A percentile compares a stretch with the other conserved stretches of the same genome.
These are phyloP conservation scores for Exophiala lecanii-corni DNA, from an alignment of 2,329 filamentous ascomycete species.

Conservation along the genomic window DNA sequence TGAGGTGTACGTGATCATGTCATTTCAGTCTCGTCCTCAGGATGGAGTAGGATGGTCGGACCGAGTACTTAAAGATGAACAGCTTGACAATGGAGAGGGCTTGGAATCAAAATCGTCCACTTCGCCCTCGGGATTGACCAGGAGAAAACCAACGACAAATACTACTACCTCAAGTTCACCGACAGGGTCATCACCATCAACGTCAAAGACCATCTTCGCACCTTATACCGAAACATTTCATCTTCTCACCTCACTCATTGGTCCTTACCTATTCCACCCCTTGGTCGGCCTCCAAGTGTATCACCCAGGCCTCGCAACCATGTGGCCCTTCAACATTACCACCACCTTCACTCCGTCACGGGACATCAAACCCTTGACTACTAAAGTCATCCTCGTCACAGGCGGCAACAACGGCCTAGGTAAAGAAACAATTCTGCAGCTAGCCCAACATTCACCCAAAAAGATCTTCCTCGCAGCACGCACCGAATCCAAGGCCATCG, in stretches of 20 bases:
- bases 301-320: constrained; percentile 18
- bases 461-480: constrained; percentile 55
- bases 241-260: background rate
- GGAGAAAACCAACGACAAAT: too few relatives aligned
- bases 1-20: too few relatives aligned
- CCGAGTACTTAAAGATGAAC: too few relatives aligned
- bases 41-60: too few relatives aligned
- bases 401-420: constrained; percentile 48
- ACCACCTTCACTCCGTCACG: constrained; percentile 37
- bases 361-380: constrained; percentile 43
- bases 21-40: too few relatives aligned
- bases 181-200: too few relatives aligned
- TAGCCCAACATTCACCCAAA: constrained; percentile 47
- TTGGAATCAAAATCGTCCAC: too few relatives aligned
- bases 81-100: too few relatives aligned
- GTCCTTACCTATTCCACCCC: constrained; percentile 21
- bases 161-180: too few relatives aligned
- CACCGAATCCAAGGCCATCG: constrained; percentile 39
- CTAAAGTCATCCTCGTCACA: constrained; percentile 49
- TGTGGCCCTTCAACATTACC: constrained; percentile 19
- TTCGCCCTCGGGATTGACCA: too few relatives aligned
- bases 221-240: background rate
- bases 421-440: constrained; percentile 43
- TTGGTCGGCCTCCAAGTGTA: constrained; percentile 18
- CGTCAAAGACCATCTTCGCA: constrained; percentile 2